Percentiles rank a stretch among this genome's conserved stretches.
Evolutionary conservation across 108 stramenopile species (phyloP).

Genomic region (Skeletonema marinoi): DNA sequence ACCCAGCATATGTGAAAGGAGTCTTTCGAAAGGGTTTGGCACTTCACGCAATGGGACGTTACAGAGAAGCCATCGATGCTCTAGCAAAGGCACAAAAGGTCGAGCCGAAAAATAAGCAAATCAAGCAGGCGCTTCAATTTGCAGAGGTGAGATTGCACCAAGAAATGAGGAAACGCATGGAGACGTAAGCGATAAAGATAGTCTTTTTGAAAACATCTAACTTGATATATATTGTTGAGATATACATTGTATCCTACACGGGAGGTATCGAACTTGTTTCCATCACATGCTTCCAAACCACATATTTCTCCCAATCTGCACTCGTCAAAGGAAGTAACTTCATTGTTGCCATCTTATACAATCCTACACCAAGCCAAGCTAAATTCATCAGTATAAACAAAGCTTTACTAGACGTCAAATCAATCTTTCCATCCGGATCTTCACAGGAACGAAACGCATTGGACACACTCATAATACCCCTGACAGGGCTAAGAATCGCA

Average conservation of each 20-base stretch:
- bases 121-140: constrained; percentile 90
- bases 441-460: constrained; percentile 68
- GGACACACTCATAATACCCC: constrained; percentile 65
- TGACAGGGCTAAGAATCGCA: constrained; percentile 88
- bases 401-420: constrained; percentile 75
- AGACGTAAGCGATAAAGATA: neutral
- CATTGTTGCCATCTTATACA: constrained; percentile 96
- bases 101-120: constrained; percentile 93
- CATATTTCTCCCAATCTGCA: constrained; percentile 90
- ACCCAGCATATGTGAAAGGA: constrained; percentile 86
- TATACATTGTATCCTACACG: too few species aligned
- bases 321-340: constrained; percentile 92
- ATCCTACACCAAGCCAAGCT: constrained; percentile 84
- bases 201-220: neutral
- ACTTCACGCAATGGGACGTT: constrained; percentile 87
- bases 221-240: neutral
- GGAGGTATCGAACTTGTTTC: constrained; percentile 92
- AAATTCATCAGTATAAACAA: constrained; percentile 85
- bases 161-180: constrained; percentile 82
- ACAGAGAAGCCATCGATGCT: constrained; percentile 73
- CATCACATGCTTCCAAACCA: constrained; percentile 91
- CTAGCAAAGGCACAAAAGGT: constrained; percentile 80
- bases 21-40: constrained; percentile 87
- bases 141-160: constrained; percentile 89
- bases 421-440: constrained; percentile 64